These are phyloP conservation scores for Gremmenia infestans DNA, from an alignment of 2,329 filamentous ascomycete genomes.

Conservation along the genomic window DNA sequence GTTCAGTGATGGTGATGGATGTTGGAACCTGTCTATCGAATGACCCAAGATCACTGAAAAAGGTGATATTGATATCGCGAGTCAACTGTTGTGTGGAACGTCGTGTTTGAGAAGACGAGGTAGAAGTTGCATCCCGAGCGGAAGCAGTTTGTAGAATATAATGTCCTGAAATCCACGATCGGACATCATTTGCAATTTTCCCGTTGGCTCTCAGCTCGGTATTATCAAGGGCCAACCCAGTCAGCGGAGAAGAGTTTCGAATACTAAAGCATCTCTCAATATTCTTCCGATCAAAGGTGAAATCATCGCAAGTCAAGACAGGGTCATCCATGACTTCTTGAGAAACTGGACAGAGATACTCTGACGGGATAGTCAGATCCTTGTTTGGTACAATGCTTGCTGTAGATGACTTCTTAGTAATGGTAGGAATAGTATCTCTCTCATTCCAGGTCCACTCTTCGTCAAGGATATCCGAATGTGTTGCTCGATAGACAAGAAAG, in stretches of 20 bases:
- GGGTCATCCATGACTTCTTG: constrained; percentile 3
- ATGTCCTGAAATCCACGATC: not conserved
- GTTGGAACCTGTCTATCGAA: not conserved
- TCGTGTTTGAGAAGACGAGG: too few species aligned
- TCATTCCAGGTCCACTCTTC: not conserved
- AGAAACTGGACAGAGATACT: not conserved
- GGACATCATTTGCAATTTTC: not conserved
- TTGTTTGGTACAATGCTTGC: not conserved
- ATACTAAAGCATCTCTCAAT: constrained; percentile 3
- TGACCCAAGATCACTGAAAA: not conserved
- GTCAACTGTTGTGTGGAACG: too few species aligned
- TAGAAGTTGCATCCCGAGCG: not conserved
- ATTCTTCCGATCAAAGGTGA: constrained; percentile 3
- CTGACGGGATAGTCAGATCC: not conserved
- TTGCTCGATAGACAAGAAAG: constrained; percentile 1
- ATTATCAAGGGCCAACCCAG: not conserved
- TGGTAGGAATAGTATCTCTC: not conserved
- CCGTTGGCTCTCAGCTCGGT: not conserved
- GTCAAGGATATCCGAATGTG: not conserved
- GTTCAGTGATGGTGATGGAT: not conserved
- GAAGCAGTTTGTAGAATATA: not conserved
- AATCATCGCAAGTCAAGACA: not conserved
- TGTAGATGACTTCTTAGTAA: not conserved
- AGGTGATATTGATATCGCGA: not conserved
- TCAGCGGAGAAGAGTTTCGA: not conserved